Base-by-base conservation (phyloP, 441 rosid genomes). In the Arabidopsis hybrid region DNA sequence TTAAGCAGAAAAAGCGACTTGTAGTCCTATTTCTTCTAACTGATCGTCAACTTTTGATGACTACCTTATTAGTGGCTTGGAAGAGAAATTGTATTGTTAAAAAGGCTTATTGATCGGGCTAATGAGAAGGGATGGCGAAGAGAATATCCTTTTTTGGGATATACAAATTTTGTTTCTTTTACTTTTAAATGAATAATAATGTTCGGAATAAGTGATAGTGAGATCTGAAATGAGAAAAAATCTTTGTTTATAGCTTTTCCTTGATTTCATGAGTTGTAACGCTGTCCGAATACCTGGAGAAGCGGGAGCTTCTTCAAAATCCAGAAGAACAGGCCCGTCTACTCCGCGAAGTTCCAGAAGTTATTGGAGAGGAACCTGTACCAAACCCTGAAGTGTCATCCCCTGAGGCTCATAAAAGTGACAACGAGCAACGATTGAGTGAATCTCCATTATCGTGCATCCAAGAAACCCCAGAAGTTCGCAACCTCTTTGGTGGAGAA, bases 41-140 rank as follows among this genome's bases (percentile, higher is more conserved):
- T 66, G 72, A 62, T 53, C 32, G 59, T 59, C 13, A 60, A 65
- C 38, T 50, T 65, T 29, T 73, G 69, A 65, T 62, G 73, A 71
- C 70, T 73, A 68, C 52, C 14, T 52, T n/a, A 72, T 60, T 82
- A 95, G 99, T 89, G 97, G 97, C 81, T 95, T 77, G 79, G 64
- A 29, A 73, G 82, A 59, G 93, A 95, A 86, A 78, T 89, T 74
- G 81, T 77, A 62, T 67, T 82, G 79, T 79, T 95, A 74, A 78
- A 86, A 73, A 85, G 77, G 73, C 88, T 75, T 49, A 92, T 95
- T 67, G 85, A 85, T 71, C 87, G 78, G 78, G 95, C 97, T 72
- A 95, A 85, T 80, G 97, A 92, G 80, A 92, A 95, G 83, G 97
- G 99, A 57, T 88, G 92, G 97, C 92, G 95, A 63, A 87, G 71